Percentiles rank a stretch among this genome's conserved stretches.
phyloP scores from a whole-genome alignment of 495 filamentous ascomycete genomes.

The Hyaloscypha bicolor region DNA sequence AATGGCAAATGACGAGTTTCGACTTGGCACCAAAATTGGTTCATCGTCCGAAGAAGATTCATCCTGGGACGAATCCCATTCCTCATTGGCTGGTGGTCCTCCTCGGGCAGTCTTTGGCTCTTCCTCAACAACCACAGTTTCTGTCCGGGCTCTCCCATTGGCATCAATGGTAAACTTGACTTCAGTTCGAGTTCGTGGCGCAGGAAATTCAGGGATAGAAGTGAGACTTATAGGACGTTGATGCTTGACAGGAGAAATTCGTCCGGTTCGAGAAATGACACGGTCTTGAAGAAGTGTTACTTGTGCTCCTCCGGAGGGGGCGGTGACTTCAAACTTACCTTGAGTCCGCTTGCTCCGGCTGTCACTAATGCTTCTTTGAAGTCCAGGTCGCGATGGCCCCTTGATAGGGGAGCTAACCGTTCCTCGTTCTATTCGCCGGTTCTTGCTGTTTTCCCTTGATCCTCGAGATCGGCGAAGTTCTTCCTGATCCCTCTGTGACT shows the following conservation, averaged over 20 bases:
- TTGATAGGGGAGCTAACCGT: conserved; percentile 55
- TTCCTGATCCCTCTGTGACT: conserved; percentile 52
- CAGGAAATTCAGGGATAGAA: conserved; percentile 50
- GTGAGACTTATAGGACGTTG: conserved; percentile 49
- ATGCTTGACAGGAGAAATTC: conserved; percentile 52
- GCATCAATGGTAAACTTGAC: conserved; percentile 73
- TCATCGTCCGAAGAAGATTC: conserved; percentile 66
- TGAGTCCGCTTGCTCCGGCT: conserved; percentile 18
- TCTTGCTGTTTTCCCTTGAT: conserved; percentile 34
- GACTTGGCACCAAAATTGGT: conserved; percentile 64
- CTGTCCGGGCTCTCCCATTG: conserved; percentile 70
- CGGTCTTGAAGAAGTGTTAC: conserved; percentile 25
- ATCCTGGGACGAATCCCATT: conserved; percentile 22
- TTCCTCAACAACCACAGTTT: conserved; percentile 60
- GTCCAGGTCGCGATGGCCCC: conserved; percentile 46
- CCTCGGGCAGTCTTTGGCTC: conserved; percentile 22
- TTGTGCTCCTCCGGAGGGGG: background rate
- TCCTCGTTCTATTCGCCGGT: conserved; percentile 38
- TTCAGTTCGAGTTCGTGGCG: conserved; percentile 50
- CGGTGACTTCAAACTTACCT: conserved; percentile 13
- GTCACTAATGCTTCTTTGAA: conserved; percentile 66
- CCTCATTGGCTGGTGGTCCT: conserved; percentile 6
- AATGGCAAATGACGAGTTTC: conserved; percentile 62
- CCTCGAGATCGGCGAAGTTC: conserved; percentile 46
- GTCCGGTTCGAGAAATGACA: conserved; percentile 39